phyloP scores from a whole-genome alignment of 2,329 filamentous ascomycete species.

The Fusarium verrucosum region DNA sequence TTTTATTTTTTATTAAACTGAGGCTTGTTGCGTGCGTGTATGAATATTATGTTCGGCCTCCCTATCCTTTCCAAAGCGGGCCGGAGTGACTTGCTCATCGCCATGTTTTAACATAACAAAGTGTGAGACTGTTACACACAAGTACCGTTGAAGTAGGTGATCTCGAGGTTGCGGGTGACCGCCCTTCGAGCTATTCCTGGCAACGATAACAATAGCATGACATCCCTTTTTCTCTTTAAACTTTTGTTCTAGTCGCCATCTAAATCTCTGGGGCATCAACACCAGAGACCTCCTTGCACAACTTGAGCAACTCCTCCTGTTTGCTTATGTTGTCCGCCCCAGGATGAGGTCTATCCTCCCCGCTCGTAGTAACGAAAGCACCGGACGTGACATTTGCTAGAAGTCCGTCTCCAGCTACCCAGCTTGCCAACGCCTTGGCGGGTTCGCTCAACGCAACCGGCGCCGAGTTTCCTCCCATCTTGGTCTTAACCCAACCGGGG shows the following conservation, averaged over 20 bases:
- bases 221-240: slow-evolving; percentile 1
- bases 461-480: slow-evolving; percentile 31
- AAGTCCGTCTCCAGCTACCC: slow-evolving; percentile 25
- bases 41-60: too few species aligned
- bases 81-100: too few species aligned
- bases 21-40: too few species aligned
- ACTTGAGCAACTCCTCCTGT: slow-evolving; percentile 24
- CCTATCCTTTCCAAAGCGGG: too few species aligned
- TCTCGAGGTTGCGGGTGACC: slow-evolving; percentile 66
- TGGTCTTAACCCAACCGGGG: slow-evolving; percentile 36
- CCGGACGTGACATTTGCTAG: slow-evolving; percentile 8
- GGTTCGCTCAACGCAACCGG: slow-evolving; percentile 15
- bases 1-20: too few species aligned
- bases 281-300: slow-evolving; percentile 22
- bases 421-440: slow-evolving; percentile 19
- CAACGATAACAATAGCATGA: slow-evolving; percentile 22
- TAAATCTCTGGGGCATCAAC: neutral
- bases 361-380: slow-evolving; percentile 23
- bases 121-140: slow-evolving; percentile 75
- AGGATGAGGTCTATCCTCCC: slow-evolving; percentile 17
- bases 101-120: slow-evolving; percentile 46
- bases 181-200: slow-evolving; percentile 51
- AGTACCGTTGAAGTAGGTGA: slow-evolving; percentile 50
- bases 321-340: slow-evolving; percentile 25
- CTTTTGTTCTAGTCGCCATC: too few species aligned